Percentiles rank a stretch among this genome's conserved stretches.
Evolutionary conservation across 257 asterid genomes (phyloP).

Genomic region (Orobanche coerulescens): DNA sequence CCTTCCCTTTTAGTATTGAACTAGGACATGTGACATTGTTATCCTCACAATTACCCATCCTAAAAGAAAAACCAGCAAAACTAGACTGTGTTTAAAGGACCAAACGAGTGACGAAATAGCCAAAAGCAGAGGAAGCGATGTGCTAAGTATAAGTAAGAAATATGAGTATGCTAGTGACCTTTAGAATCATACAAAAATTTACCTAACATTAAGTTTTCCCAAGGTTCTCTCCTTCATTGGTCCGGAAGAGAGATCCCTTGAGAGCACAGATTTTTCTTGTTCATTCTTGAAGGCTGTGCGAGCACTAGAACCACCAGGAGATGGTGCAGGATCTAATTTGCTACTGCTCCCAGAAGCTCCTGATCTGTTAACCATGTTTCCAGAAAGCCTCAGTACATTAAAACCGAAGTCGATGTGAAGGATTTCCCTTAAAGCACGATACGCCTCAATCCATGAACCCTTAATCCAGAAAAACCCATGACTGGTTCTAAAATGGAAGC

Average conservation of each 20-base stretch:
- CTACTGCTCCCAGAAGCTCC: slow-evolving; percentile 45
- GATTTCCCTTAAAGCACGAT: slow-evolving; percentile 14
- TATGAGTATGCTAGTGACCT: not conserved
- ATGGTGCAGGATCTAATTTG: slow-evolving; percentile 52
- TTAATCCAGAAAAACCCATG: slow-evolving; percentile 9
- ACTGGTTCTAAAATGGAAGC: not conserved
- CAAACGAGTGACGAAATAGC: not conserved
- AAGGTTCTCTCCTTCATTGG: slow-evolving; percentile 56
- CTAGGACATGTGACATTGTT: slow-evolving; percentile 42
- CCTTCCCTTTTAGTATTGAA: slow-evolving; percentile 71
- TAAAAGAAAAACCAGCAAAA: slow-evolving; percentile 26
- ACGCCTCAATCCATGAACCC: not conserved
- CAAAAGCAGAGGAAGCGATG: slow-evolving; percentile 12
- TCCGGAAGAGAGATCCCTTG: slow-evolving; percentile 56
- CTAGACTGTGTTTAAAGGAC: not conserved
- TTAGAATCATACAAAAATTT: slow-evolving; percentile 21
- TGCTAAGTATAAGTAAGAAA: slow-evolving; percentile 7
- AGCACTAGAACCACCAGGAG: slow-evolving; percentile 51
- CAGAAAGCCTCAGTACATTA: slow-evolving; percentile 13
- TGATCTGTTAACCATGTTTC: slow-evolving; percentile 40
- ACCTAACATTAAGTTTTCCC: slow-evolving; percentile 64
- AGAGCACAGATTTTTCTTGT: slow-evolving; percentile 55
- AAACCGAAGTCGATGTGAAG: slow-evolving; percentile 12
- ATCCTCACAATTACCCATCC: slow-evolving; percentile 71
- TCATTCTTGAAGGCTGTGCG: slow-evolving; percentile 63